Percentiles rank a stretch among this genome's conserved stretches.
phyloP scores from a whole-genome alignment of 2,329 filamentous ascomycete genomes.

The Pseudogymnoascus sp. region DNA sequence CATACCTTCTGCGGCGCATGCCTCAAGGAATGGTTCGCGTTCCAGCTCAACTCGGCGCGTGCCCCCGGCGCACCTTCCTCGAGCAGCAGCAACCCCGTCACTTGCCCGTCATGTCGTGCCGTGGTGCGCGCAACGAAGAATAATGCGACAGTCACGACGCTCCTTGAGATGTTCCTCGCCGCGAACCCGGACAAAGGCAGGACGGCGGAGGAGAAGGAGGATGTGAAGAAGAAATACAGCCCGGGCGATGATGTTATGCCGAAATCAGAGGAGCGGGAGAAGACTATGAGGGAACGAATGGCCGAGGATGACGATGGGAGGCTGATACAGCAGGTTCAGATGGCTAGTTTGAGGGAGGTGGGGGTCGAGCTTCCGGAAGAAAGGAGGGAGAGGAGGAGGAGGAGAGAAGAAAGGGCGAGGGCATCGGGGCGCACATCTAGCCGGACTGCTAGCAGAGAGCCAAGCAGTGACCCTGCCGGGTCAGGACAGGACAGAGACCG shows the following conservation, averaged over 20 bases:
- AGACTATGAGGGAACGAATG: constrained; percentile 47
- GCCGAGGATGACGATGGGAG: constrained; percentile 62
- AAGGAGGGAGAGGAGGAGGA: constrained; percentile 27
- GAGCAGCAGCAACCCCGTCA: constrained; percentile 50
- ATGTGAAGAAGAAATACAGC: constrained; percentile 69
- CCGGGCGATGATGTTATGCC: constrained; percentile 78
- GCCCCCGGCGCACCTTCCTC: constrained; percentile 23
- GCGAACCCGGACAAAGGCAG: constrained; percentile 72
- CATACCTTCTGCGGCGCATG: constrained; percentile 96
- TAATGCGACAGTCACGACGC: constrained; percentile 82
- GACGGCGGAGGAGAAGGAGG: constrained; percentile 65
- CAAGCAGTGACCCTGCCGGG: constrained; percentile 24
- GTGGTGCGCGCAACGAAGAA: constrained; percentile 78
- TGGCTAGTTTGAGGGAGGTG: constrained; percentile 65
- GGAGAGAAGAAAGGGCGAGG: constrained; percentile 25
- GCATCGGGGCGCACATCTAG: constrained; percentile 29
- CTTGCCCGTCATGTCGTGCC: constrained; percentile 88
- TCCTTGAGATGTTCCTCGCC: constrained; percentile 81
- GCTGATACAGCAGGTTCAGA: constrained; percentile 64
- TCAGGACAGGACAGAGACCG: constrained; percentile 17
- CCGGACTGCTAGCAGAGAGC: constrained; percentile 29
- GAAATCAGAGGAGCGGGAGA: constrained; percentile 45
- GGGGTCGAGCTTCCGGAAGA: constrained; percentile 39
- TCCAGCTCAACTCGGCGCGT: constrained; percentile 44
- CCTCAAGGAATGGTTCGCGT: constrained; percentile 91